phyloP scores from a whole-genome alignment of 352 stramenopile genomes.

The Phytophthora capsici region DNA sequence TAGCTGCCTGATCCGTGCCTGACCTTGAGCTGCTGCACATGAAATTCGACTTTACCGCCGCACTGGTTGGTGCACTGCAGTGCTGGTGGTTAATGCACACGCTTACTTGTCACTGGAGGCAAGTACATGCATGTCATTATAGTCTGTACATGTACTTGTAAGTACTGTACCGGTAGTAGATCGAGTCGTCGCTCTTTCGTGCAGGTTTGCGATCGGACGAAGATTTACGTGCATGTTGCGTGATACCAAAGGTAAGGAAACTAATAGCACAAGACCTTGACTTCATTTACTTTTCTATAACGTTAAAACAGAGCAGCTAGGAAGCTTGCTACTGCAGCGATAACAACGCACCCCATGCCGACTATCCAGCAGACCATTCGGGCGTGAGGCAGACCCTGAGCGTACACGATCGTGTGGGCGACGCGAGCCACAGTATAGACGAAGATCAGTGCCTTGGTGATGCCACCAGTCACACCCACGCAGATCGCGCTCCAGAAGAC shows the following conservation, averaged over 20 bases:
- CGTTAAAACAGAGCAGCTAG: slow-evolving; percentile 18
- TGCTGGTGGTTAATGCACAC: background rate
- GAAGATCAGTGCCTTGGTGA: slow-evolving; percentile 37
- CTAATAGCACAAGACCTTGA: no score
- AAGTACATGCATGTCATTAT: no score
- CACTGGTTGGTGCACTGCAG: no score
- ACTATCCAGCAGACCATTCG: slow-evolving; percentile 39
- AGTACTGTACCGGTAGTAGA: no score
- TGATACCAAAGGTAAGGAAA: no score
- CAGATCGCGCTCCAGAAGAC: slow-evolving; percentile 53
- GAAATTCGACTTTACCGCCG: background rate
- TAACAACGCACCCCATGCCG: slow-evolving; percentile 35
- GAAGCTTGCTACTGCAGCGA: slow-evolving; percentile 20
- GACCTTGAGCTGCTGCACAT: slow-evolving; percentile 13
- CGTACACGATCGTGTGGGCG: slow-evolving; percentile 53
- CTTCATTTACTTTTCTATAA: background rate
- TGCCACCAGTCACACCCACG: slow-evolving; percentile 38
- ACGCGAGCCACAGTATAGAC: slow-evolving; percentile 55
- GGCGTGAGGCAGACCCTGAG: slow-evolving; percentile 34
- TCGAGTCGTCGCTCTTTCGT: slow-evolving; percentile 8
- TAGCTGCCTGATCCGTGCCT: slow-evolving; percentile 20
- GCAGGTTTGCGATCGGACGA: slow-evolving; percentile 18
- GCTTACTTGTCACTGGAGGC: background rate
- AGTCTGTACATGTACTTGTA: no score
- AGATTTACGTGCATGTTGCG: background rate